Conservation (phyloP, 2,329 filamentous ascomycete species). For the Cyanodermella asteris region DNA sequence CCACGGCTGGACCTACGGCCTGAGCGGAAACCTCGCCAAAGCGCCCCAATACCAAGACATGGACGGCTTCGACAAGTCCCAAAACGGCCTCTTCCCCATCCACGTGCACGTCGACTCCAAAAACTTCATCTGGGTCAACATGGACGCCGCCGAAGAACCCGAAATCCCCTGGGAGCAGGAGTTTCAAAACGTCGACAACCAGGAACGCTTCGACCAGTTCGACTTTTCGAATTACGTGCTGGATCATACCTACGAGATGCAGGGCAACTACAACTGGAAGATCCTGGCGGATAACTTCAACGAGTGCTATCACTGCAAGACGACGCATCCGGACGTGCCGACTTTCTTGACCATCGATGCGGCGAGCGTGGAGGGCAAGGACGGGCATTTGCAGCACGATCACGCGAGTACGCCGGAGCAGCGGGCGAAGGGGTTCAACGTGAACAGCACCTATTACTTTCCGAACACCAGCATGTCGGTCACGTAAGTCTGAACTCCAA, state of each 20-base stretch:
- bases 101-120: constrained; percentile 30
- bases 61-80: constrained; percentile 31
- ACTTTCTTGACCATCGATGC: too few species aligned
- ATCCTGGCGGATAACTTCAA: constrained; percentile 42
- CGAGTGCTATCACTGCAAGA: constrained; percentile 18
- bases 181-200: constrained; percentile 25
- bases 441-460: too few species aligned
- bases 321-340: too few species aligned
- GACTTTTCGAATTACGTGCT: constrained; percentile 33
- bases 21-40: constrained; percentile 35
- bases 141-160: constrained; percentile 26
- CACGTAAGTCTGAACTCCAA: too few species aligned
- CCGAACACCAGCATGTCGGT: too few species aligned
- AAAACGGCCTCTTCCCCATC: constrained; percentile 34
- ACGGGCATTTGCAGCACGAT: too few species aligned
- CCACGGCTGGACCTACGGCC: constrained; percentile 40
- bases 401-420: too few species aligned
- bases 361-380: too few species aligned
- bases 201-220: constrained; percentile 23
- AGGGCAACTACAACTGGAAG: constrained; percentile 38
- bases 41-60: constrained; percentile 36
- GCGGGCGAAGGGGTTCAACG: too few species aligned
- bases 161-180: constrained; percentile 31
- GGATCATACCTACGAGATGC: constrained; percentile 35
- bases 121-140: constrained; percentile 37